A percentile compares a stretch with the other conserved stretches of the same genome.
These are phyloP conservation scores for Hypoxylon rubiginosum DNA, from an alignment of 2,329 filamentous ascomycete species.

Conservation along the genomic window DNA sequence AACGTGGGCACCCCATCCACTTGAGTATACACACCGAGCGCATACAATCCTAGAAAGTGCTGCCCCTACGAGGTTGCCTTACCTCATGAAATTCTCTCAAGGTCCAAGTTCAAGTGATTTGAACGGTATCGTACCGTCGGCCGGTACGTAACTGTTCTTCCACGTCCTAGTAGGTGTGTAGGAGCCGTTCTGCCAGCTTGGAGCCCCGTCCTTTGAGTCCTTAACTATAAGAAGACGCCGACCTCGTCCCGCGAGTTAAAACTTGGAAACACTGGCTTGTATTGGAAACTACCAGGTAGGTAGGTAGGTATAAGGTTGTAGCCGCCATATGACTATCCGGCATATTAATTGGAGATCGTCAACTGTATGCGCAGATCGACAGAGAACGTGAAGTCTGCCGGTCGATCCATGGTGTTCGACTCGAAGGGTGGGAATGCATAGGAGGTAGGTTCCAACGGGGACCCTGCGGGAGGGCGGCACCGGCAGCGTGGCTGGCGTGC, in stretches of 20 bases:
- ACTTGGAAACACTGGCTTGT: slow-evolving; percentile 13
- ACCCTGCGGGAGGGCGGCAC: slow-evolving; percentile 38
- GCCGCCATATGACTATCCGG: slow-evolving; percentile 6
- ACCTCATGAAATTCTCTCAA: neutral
- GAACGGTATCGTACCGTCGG: neutral
- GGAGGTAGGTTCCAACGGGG: slow-evolving; percentile 24
- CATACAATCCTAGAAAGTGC: neutral
- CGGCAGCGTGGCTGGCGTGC: slow-evolving; percentile 26
- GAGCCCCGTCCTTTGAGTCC: neutral
- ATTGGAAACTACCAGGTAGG: neutral
- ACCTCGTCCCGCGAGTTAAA: slow-evolving; percentile 8
- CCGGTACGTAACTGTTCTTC: neutral
- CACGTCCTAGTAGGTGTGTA: neutral
- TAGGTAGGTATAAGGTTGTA: neutral
- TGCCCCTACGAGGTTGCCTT: neutral
- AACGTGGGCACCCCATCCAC: neutral
- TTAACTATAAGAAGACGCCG: neutral
- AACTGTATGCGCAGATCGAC: slow-evolving; percentile 22
- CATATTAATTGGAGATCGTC: slow-evolving; percentile 10
- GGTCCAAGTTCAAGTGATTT: neutral
- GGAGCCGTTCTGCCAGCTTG: neutral
- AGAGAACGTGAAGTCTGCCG: slow-evolving; percentile 16
- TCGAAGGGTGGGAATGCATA: slow-evolving; percentile 36
- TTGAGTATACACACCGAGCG: neutral
- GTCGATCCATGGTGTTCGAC: slow-evolving; percentile 27